Base-by-base conservation (phyloP, 2,329 filamentous ascomycete species). In the Falciphora oryzae region DNA sequence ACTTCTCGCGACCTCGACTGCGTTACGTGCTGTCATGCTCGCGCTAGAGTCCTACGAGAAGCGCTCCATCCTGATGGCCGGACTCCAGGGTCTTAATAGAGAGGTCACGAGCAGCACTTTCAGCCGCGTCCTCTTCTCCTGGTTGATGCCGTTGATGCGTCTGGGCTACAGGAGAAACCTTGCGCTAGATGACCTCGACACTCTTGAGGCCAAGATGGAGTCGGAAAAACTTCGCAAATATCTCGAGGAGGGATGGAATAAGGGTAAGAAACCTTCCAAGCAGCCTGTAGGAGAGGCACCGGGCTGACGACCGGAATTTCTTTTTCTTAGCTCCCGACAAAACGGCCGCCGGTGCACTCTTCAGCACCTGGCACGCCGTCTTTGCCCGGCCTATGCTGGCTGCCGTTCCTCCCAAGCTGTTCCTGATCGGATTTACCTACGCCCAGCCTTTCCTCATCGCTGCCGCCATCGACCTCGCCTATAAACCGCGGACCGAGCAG, bases 101-200 rank as follows among this genome's bases (percentile, higher is more conserved):
- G 67, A 68, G 35, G 64, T 63, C 14, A 61, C 25, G 59, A 81
- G 78, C 64, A 78, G 82, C 6, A 73, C 83, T 22, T 81, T 80
- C 68, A 83, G 76, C 66, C 73, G 75, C 59, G 73, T 73, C 0
- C 73, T 83, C 22, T 85, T 85, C 68, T 80, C 76, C 73, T 86
- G 83, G 83, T 71, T 85, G 64, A 83, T 81, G 65, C 75, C 77
- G 2, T 70, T 87, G 10, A 81, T 87, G 58, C 75, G 76, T 27
- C 72, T 75, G 5, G 84, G 85, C 0, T 85, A 80, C 72, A 76
- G 71, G 4, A 80, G 76, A 4, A 68, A 76, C 3, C 67, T 85
- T 13, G 68, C 71, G 0, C 72, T 83, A 62, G 57, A 65, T 5
- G 67, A 68, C 25, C 65, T 67, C 11, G 28, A 56, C 22, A 25